phyloP scores from a whole-genome alignment of 2,329 filamentous ascomycete genomes.

The Diaporthe helianthi region DNA sequence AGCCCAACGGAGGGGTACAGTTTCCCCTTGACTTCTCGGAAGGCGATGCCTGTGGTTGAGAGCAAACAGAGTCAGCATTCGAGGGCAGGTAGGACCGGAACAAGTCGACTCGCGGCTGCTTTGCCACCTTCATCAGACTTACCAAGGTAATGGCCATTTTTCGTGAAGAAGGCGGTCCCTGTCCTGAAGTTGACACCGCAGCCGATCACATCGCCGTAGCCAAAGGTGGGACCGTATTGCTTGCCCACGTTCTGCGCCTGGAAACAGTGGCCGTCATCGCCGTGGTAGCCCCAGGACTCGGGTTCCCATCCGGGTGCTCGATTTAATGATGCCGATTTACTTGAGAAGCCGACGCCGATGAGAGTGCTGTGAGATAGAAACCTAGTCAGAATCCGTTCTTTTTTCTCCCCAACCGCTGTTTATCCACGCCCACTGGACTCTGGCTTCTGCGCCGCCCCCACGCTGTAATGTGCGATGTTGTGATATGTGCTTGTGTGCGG shows the following conservation, averaged over 20 bases:
- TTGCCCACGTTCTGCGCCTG: slow-evolving; percentile 63
- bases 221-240: slow-evolving; percentile 63
- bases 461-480: not conserved
- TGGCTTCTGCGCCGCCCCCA: no score
- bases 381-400: not conserved
- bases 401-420: not conserved
- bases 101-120: slow-evolving; percentile 28
- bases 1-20: slow-evolving; percentile 73
- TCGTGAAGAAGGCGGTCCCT: slow-evolving; percentile 72
- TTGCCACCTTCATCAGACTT: slow-evolving; percentile 37
- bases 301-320: slow-evolving; percentile 72
- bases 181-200: slow-evolving; percentile 72
- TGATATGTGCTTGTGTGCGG: not conserved
- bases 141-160: slow-evolving; percentile 67
- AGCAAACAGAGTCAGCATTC: slow-evolving; percentile 38
- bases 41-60: slow-evolving; percentile 66
- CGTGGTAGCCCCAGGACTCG: slow-evolving; percentile 73
- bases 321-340: slow-evolving; percentile 58
- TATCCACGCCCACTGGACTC: not conserved
- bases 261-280: slow-evolving; percentile 71
- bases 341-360: slow-evolving; percentile 69
- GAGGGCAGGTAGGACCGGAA: slow-evolving; percentile 3
- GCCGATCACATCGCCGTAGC: slow-evolving; percentile 64
- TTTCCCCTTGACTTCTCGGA: slow-evolving; percentile 69
- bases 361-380: slow-evolving; percentile 53